Conservation (phyloP, 768 basidiomycete genomes). For the Termitomyces sp. region DNA sequence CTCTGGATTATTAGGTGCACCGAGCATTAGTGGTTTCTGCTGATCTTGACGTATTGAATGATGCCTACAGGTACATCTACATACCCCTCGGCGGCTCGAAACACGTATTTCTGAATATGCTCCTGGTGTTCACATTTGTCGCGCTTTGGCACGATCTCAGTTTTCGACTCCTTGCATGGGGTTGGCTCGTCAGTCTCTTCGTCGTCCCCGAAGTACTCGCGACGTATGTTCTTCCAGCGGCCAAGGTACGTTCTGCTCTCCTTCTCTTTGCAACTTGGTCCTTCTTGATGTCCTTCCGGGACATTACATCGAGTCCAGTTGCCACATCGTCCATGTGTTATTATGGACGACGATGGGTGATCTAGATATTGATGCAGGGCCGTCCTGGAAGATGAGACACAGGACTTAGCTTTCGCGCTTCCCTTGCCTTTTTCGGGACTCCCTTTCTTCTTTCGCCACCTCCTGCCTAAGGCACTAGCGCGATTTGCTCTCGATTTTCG, state of each 20-base stretch:
- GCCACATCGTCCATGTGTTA: not conserved
- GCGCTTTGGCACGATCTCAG: slow-evolving; percentile 97
- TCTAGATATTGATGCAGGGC: not conserved
- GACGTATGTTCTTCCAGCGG: slow-evolving; percentile 49
- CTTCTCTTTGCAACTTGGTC: not conserved
- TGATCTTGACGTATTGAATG: not conserved
- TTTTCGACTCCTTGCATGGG: slow-evolving; percentile 86
- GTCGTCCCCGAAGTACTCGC: slow-evolving; percentile 81
- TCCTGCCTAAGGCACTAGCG: not conserved
- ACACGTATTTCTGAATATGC: slow-evolving; percentile 50
- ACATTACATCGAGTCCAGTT: not conserved
- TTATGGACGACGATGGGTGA: not conserved
- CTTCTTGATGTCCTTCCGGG: not conserved
- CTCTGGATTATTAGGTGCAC: slow-evolving; percentile 85
- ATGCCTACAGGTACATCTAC: slow-evolving; percentile 75
- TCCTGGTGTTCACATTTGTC: slow-evolving; percentile 91
- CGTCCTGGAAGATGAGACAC: not conserved
- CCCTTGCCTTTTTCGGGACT: not conserved
- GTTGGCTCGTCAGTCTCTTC: slow-evolving; percentile 91
- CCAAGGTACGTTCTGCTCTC: slow-evolving; percentile 40
- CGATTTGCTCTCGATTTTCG: not conserved
- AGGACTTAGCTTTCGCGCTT: not conserved
- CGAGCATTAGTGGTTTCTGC: not conserved
- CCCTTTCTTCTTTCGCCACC: not conserved
- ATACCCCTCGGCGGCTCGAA: slow-evolving; percentile 79